These are phyloP conservation scores for Macadamia tetraphylla DNA, from an alignment of 164 flowering plant species.

Conservation along the genomic window DNA sequence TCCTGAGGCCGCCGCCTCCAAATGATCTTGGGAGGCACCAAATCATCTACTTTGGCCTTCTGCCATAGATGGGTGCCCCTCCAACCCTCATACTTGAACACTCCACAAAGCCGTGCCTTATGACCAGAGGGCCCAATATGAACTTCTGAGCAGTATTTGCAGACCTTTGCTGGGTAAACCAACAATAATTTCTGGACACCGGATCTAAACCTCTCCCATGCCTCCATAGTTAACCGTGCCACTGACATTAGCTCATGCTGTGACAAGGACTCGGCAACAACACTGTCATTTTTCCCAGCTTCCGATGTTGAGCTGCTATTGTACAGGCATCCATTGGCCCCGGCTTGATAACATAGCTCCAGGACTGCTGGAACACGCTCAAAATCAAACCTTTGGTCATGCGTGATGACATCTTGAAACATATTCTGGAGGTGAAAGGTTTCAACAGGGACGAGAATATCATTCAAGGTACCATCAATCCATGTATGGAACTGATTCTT, in stretches of 20 bases:
- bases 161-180: slow-evolving; percentile 77
- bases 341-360: slow-evolving; percentile 88
- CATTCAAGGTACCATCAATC: slow-evolving; percentile 55
- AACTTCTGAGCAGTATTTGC: slow-evolving; percentile 80
- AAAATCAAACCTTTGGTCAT: slow-evolving; percentile 74
- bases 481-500: slow-evolving; percentile 65
- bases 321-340: slow-evolving; percentile 33
- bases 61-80: slow-evolving; percentile 82
- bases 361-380: slow-evolving; percentile 79
- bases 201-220: slow-evolving; percentile 73
- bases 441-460: slow-evolving; percentile 74
- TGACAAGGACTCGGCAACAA: slow-evolving; percentile 18
- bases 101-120: slow-evolving; percentile 80
- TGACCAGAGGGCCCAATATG: slow-evolving; percentile 91
- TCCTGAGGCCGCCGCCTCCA: slow-evolving; percentile 83
- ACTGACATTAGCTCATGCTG: slow-evolving; percentile 28
- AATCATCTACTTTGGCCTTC: slow-evolving; percentile 73
- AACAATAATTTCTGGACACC: slow-evolving; percentile 64
- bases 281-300: background rate
- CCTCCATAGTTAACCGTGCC: slow-evolving; percentile 53
- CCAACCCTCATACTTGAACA: slow-evolving; percentile 71
- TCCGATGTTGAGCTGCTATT: slow-evolving; percentile 1
- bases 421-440: slow-evolving; percentile 56
- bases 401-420: slow-evolving; percentile 62
- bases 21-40: slow-evolving; percentile 70